These are phyloP conservation scores for Cercospora nicotianae DNA, from an alignment of 2,329 filamentous ascomycete genomes.

Conservation along the genomic window DNA sequence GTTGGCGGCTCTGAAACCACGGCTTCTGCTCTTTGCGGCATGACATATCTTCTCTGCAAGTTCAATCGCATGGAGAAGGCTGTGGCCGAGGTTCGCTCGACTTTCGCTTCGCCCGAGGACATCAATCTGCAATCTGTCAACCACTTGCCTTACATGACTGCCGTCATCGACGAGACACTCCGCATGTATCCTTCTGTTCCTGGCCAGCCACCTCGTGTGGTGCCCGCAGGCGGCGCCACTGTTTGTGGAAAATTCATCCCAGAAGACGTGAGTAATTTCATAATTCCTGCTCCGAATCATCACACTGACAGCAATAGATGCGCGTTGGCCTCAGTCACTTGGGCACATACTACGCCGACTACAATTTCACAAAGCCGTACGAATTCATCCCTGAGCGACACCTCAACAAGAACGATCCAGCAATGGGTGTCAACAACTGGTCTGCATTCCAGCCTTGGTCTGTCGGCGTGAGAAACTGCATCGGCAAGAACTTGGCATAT, in stretches of 20 bases:
- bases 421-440: conserved; percentile 36
- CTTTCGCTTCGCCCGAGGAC: neutral
- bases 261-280: neutral
- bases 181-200: neutral
- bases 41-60: neutral
- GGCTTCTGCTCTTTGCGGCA: neutral
- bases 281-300: neutral
- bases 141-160: neutral
- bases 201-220: neutral
- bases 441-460: conserved; percentile 35
- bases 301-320: conserved; percentile 29
- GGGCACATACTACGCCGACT: neutral
- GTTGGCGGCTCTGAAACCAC: neutral
- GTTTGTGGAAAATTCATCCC: neutral
- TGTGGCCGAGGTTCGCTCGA: neutral
- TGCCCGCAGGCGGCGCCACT: neutral
- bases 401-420: conserved; percentile 35
- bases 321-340: conserved; percentile 14
- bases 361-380: conserved; percentile 25
- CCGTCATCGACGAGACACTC: neutral
- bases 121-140: neutral
- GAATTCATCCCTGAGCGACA: conserved; percentile 38
- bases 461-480: conserved; percentile 34
- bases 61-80: neutral
- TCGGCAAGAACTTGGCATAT: conserved; percentile 33